These are phyloP conservation scores for Dryadomyces sulphureus DNA, from an alignment of 2,329 filamentous ascomycete species.

Conservation along the genomic window DNA sequence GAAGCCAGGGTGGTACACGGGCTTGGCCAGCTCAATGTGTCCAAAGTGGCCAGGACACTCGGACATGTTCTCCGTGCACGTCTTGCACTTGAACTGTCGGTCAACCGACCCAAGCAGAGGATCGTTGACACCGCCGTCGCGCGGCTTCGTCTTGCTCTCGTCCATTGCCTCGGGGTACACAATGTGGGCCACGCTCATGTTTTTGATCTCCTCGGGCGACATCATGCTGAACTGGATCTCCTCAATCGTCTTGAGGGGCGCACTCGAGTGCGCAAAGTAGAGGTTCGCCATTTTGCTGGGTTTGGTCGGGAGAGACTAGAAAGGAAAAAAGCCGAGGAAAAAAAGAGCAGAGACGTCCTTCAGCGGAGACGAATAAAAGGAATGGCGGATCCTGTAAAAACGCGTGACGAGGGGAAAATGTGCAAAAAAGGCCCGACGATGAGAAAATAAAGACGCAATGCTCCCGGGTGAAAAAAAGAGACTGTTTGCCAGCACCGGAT, in stretches of 20 bases:
- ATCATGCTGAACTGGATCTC: conserved; percentile 98
- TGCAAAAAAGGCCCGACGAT: background rate
- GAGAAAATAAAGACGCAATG: background rate
- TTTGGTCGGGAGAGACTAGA: background rate
- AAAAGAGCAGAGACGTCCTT: background rate
- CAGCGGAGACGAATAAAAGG: background rate
- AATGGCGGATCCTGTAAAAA: background rate
- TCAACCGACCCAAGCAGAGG: conserved; percentile 94
- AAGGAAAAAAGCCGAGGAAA: background rate
- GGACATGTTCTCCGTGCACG: conserved; percentile 87
- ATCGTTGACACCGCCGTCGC: conserved; percentile 86
- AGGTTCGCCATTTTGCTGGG: conserved; percentile 71
- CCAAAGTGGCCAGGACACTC: conserved; percentile 97
- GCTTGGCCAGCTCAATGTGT: conserved; percentile 93
- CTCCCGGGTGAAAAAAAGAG: background rate
- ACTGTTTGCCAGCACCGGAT: background rate
- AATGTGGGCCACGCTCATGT: conserved; percentile 92
- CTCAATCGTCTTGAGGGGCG: conserved; percentile 91
- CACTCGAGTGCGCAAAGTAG: conserved; percentile 80
- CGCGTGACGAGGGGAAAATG: background rate
- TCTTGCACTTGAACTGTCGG: conserved; percentile 87
- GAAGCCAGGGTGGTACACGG: conserved; percentile 90
- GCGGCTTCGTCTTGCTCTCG: conserved; percentile 79
- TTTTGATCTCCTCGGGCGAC: conserved; percentile 97
- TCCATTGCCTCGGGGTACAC: conserved; percentile 99